Percentiles rank a stretch among this genome's conserved stretches.
phyloP scores from a whole-genome alignment of 1,284 basidiomycete genomes.

The Malassezia japonica region DNA sequence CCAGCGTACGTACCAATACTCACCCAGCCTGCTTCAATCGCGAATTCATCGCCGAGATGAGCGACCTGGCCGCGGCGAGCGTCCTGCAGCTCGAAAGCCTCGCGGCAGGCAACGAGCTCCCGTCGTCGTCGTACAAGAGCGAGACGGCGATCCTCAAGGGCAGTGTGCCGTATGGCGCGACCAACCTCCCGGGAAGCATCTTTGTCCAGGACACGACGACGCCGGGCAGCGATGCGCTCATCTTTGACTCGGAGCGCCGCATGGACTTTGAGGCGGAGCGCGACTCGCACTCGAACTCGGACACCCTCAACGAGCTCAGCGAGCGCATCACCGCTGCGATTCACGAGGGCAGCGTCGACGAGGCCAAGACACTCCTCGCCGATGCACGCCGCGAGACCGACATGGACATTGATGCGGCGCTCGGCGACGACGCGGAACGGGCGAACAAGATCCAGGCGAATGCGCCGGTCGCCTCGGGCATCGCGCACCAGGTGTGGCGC shows the following conservation, averaged over 20 bases:
- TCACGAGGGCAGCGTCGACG: constrained; percentile 26
- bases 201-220: constrained; percentile 10
- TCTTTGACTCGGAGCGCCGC: constrained; percentile 28
- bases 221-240: constrained; percentile 15
- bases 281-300: constrained; percentile 25
- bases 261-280: constrained; percentile 39
- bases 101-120: constrained; percentile 26
- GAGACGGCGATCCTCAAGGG: constrained; percentile 9
- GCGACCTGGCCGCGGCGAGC: constrained; percentile 87
- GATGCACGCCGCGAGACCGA: constrained; percentile 15
- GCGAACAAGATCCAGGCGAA: constrained; percentile 25
- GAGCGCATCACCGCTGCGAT: constrained; percentile 33
- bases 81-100: constrained; percentile 77
- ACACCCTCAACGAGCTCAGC: constrained; percentile 39
- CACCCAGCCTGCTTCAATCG: constrained; percentile 56
- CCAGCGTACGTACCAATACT: constrained; percentile 59
- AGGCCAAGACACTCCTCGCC: constrained; percentile 32
- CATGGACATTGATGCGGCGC: constrained; percentile 25
- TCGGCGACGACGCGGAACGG: constrained; percentile 2
- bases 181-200: constrained; percentile 7
- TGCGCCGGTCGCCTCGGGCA: constrained; percentile 23
- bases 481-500: constrained; percentile 43
- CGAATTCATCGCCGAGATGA: constrained; percentile 91
- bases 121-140: constrained; percentile 7
- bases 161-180: constrained; percentile 5